Conservation (phyloP, 1,284 basidiomycete species). For the Sporisorium scitamineum region DNA sequence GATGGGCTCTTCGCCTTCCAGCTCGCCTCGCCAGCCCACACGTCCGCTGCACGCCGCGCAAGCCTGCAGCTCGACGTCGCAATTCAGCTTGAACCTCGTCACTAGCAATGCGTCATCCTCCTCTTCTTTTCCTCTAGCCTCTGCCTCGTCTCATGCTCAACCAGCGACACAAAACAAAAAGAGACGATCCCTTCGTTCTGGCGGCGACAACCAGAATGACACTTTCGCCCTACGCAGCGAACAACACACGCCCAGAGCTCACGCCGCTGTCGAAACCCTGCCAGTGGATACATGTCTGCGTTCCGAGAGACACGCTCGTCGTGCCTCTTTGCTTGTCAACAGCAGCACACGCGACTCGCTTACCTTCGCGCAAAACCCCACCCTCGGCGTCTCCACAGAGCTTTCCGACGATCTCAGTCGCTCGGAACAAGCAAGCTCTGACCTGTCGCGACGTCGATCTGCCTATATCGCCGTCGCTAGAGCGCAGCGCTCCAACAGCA, state of each 20-base stretch:
- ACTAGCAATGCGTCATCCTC: neutral
- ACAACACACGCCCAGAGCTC: no score
- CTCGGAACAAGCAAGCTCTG: neutral
- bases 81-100: neutral
- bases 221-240: neutral
- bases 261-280: neutral
- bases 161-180: constrained; percentile 23
- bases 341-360: constrained; percentile 25
- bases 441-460: constrained; percentile 9
- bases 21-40: constrained; percentile 20
- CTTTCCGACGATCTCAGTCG: constrained; percentile 4
- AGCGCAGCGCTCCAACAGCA: constrained; percentile 13
- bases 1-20: constrained; percentile 31
- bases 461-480: constrained; percentile 9
- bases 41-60: neutral
- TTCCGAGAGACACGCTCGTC: constrained; percentile 4
- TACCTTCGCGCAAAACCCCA: neutral
- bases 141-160: neutral
- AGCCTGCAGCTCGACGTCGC: constrained; percentile 1
- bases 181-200: constrained; percentile 15
- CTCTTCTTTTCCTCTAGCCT: neutral
- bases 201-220: neutral
- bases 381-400: constrained; percentile 19
- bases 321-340: constrained; percentile 37
- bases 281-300: neutral